Evolutionary conservation across 441 rosid genomes (phyloP), one percentile per base, ranked within the genome.

Genomic region (Syzygium malaccense): DNA sequence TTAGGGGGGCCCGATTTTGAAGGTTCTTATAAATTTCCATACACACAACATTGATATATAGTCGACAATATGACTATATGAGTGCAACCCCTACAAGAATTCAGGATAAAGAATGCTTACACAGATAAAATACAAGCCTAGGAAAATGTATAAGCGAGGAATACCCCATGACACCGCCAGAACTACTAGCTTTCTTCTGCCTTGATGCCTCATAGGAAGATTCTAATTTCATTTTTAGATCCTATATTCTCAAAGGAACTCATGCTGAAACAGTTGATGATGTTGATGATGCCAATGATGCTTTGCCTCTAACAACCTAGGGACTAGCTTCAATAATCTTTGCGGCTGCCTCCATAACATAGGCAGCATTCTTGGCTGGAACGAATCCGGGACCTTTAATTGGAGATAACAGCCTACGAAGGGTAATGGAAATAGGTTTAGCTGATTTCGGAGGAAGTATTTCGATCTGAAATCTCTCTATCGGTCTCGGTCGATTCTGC

Each of bases 151-250:
- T 4, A 37, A 37, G 3, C 41, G 6, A 5, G 41, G 6, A 37
- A 37, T 37, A 37, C 41, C 41, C 41, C 6, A 37, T 94, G 58
- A 85, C 85, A 57, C 88, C 86, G 86, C 58, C 71, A 6, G 84
- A 86, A 51, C 86, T 92, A 53, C 87, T 92, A 66, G 90, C 86
- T 88, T 88, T 91, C 89, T 91, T 95, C 90, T 92, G 91, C 86
- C 78, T 93, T 53, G 92, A 90, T 91, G 87, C 90, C 80, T 88
- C 91, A 86, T 93, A 90, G 53, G 95, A 93, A 91, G 93, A 94
- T 92, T 96, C 99, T 92, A 95, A 93, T 89, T 95, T 96, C 94
- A 93, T 94, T 92, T 93, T 98, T 95, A 96, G 91, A 91, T 95
- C 96, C 91, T 86, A 92, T 86, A 95, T 93, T 89, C 94, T 96